Evolutionary conservation across 2,329 filamentous ascomycete genomes (phyloP).

Genomic region (Fusarium zealandicum): DNA sequence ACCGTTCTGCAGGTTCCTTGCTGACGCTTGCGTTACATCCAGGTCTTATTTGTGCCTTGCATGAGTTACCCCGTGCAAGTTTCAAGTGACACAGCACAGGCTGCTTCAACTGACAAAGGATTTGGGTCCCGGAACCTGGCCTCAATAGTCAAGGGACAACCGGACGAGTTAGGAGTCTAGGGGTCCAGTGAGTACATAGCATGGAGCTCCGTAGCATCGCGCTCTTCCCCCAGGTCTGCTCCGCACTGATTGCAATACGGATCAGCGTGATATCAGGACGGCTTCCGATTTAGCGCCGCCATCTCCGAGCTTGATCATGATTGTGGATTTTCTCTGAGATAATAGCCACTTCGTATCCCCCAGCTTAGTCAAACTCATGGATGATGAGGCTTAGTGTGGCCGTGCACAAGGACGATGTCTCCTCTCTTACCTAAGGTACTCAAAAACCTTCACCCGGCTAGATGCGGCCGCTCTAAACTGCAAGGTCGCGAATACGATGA

Average conservation of each 20-base stretch:
- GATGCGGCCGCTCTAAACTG: slow-evolving; percentile 25
- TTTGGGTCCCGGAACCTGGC: background rate
- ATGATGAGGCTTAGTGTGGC: slow-evolving; percentile 29
- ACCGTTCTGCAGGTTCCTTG: slow-evolving; percentile 10
- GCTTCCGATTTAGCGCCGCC: slow-evolving; percentile 33
- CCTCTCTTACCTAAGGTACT: slow-evolving; percentile 13
- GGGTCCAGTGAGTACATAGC: too few species aligned
- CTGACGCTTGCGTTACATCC: slow-evolving; percentile 18
- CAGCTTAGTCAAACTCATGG: slow-evolving; percentile 6
- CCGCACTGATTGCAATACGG: slow-evolving; percentile 24
- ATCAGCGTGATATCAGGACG: slow-evolving; percentile 26
- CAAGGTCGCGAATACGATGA: slow-evolving; percentile 30
- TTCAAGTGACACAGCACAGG: slow-evolving; percentile 6
- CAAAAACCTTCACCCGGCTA: slow-evolving; percentile 32
- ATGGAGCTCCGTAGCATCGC: too few species aligned
- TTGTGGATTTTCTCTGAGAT: too few species aligned
- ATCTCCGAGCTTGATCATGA: slow-evolving; percentile 19
- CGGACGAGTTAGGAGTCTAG: too few species aligned
- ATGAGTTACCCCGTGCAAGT: slow-evolving; percentile 20
- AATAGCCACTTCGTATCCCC: background rate
- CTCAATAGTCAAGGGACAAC: background rate
- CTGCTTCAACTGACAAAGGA: slow-evolving; percentile 5
- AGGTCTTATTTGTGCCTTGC: slow-evolving; percentile 23
- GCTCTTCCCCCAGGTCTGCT: slow-evolving; percentile 19
- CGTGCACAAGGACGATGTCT: slow-evolving; percentile 19